Percentiles rank a stretch among this genome's conserved stretches.
Conservation (phyloP, 352 stramenopile genomes). For the Globisporangium canariense region DNA sequence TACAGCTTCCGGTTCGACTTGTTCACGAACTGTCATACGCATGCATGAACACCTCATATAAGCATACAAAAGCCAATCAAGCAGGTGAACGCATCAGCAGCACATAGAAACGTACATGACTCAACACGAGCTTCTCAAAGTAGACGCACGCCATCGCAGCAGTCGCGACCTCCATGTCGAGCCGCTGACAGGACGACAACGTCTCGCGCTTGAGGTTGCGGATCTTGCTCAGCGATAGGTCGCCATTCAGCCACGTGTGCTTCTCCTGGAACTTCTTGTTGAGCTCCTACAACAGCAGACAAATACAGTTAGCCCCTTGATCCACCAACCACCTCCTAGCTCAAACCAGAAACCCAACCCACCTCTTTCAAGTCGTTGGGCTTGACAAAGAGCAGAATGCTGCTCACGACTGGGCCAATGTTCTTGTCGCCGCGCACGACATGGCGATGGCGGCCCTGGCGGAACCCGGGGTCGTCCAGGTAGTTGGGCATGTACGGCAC, state of each 20-base stretch:
- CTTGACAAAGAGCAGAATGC: constrained; percentile 95
- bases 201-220: constrained; percentile 92
- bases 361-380: constrained; percentile 92
- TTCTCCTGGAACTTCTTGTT: constrained; percentile 97
- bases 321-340: not conserved
- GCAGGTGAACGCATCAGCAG: not conserved
- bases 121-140: constrained; percentile 96
- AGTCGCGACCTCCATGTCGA: constrained; percentile 91
- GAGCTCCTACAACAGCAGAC: constrained; percentile 55
- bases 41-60: constrained; percentile 16
- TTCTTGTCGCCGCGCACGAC: constrained; percentile 85
- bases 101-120: constrained; percentile 44
- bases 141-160: constrained; percentile 94
- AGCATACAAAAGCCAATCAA: not conserved
- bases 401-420: constrained; percentile 91
- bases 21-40: constrained; percentile 89
- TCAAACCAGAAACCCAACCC: not conserved
- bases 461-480: constrained; percentile 81
- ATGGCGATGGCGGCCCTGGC: constrained; percentile 76
- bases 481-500: constrained; percentile 72
- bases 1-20: constrained; percentile 95
- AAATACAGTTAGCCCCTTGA: not conserved
- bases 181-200: constrained; percentile 64
- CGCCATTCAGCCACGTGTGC: constrained; percentile 87
- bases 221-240: constrained; percentile 96